phyloP scores from a whole-genome alignment of 2,329 filamentous ascomycete species.

The Pseudopithomyces chartarum region DNA sequence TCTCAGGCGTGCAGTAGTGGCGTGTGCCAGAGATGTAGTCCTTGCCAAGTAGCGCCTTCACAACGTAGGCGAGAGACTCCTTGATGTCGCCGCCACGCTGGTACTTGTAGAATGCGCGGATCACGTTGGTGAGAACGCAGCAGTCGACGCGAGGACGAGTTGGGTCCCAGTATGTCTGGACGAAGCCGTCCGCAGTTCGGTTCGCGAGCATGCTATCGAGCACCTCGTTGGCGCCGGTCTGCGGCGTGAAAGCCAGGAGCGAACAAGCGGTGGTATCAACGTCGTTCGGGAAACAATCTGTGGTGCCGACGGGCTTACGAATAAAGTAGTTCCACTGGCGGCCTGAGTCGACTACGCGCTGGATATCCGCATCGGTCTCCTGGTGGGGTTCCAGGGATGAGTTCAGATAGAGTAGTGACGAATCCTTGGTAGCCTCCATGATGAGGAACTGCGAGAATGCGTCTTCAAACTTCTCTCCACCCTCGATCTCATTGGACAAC shows the following conservation, averaged over 20 bases:
- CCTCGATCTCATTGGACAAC: conserved; percentile 25
- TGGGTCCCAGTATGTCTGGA: conserved; percentile 44
- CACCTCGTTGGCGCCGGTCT: conserved; percentile 4
- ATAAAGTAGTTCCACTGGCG: conserved; percentile 36
- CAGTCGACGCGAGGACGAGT: conserved; percentile 30
- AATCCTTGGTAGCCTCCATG: conserved; percentile 24
- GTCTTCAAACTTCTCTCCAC: conserved; percentile 21
- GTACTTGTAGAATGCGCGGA: conserved; percentile 39
- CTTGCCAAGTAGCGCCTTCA: conserved; percentile 17
- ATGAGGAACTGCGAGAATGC: conserved; percentile 38
- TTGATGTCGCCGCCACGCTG: conserved; percentile 27
- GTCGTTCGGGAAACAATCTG: conserved; percentile 36
- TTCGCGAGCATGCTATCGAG: conserved; percentile 31
- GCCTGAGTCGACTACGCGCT: conserved; percentile 8
- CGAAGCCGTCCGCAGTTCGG: conserved; percentile 48
- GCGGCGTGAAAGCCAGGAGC: conserved; percentile 28
- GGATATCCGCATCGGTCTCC: not conserved
- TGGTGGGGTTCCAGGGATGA: not conserved
- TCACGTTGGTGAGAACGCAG: conserved; percentile 40
- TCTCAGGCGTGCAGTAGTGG: conserved; percentile 39
- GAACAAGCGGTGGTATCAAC: conserved; percentile 43
- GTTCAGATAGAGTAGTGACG: conserved; percentile 13
- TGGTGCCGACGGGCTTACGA: conserved; percentile 15
- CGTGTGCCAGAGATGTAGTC: conserved; percentile 40
- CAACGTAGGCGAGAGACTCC: conserved; percentile 31